Evolutionary conservation across 2,329 filamentous ascomycete genomes (phyloP).

Genomic region (Fusarium tupiense): DNA sequence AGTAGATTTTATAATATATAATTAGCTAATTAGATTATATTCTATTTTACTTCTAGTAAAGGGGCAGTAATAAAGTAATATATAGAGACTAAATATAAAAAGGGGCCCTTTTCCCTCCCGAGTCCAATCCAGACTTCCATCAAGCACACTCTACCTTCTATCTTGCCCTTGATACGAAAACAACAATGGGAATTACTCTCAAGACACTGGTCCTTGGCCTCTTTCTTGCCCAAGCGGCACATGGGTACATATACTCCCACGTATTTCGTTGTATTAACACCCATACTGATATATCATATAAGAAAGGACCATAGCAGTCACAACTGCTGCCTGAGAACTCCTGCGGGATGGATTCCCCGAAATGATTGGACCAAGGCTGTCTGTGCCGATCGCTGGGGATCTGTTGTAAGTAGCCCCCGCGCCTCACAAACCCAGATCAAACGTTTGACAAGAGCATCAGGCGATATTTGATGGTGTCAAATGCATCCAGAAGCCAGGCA

Average conservation of each 20-base stretch:
- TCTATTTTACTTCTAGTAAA: no score
- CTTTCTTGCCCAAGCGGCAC: neutral
- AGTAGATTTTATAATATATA: no score
- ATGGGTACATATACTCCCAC: neutral
- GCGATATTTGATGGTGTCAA: neutral
- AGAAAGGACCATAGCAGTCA: neutral
- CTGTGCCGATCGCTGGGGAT: neutral
- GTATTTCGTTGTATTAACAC: neutral
- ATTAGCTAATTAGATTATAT: neutral
- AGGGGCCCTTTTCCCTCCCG: neutral
- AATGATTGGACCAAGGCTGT: neutral
- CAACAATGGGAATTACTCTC: neutral
- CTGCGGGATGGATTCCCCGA: neutral
- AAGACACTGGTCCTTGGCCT: neutral
- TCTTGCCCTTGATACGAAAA: no score
- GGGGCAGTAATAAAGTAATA: neutral
- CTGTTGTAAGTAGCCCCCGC: neutral
- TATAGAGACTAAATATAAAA: neutral
- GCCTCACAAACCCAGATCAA: accelerated
- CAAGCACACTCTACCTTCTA: neutral
- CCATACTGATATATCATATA: neutral
- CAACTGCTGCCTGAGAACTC: neutral
- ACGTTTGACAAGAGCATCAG: neutral
- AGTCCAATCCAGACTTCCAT: neutral
- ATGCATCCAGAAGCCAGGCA: neutral